Conservation (phyloP, 495 filamentous ascomycete genomes). For the Bathelium albidoporum region DNA sequence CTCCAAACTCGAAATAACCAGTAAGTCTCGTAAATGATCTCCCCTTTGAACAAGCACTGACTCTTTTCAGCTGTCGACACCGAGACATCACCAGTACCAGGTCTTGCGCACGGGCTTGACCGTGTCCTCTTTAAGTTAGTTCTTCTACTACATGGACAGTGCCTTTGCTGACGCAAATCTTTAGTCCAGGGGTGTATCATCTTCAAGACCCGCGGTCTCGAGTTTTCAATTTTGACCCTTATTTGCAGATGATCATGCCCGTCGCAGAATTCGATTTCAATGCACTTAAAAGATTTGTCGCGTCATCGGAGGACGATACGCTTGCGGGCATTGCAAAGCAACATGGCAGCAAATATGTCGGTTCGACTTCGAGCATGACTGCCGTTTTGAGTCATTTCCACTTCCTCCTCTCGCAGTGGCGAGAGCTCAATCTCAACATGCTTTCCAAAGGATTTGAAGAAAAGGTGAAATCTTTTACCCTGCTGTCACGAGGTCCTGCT, state of each 20-base stretch:
- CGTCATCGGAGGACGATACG: slow-evolving; percentile 70
- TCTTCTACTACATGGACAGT: neutral
- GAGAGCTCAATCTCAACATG: slow-evolving; percentile 51
- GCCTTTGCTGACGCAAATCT: neutral
- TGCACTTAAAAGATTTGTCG: slow-evolving; percentile 72
- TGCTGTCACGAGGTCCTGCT: slow-evolving; percentile 55
- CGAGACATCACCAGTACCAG: slow-evolving; percentile 52
- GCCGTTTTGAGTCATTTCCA: slow-evolving; percentile 81
- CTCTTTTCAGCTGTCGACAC: slow-evolving; percentile 33
- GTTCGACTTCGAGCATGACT: slow-evolving; percentile 96
- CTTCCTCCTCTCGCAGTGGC: slow-evolving; percentile 78
- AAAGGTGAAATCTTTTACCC: slow-evolving; percentile 54
- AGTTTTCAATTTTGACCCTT: slow-evolving; percentile 93
- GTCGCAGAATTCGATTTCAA: slow-evolving; percentile 84
- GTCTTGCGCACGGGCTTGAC: slow-evolving; percentile 69
- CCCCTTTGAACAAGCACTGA: neutral
- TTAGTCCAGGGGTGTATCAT: slow-evolving; percentile 76
- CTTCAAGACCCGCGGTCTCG: slow-evolving; percentile 80
- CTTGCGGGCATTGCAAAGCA: slow-evolving; percentile 55
- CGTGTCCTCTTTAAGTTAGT: slow-evolving; percentile 81
- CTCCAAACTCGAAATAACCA: neutral
- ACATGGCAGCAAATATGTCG: slow-evolving; percentile 71
- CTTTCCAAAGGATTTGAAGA: slow-evolving; percentile 58
- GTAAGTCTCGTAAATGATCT: neutral
- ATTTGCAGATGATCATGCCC: slow-evolving; percentile 84